These are phyloP conservation scores for Stephania yunnanensis DNA, from an alignment of 164 flowering plant species.

Conservation along the genomic window DNA sequence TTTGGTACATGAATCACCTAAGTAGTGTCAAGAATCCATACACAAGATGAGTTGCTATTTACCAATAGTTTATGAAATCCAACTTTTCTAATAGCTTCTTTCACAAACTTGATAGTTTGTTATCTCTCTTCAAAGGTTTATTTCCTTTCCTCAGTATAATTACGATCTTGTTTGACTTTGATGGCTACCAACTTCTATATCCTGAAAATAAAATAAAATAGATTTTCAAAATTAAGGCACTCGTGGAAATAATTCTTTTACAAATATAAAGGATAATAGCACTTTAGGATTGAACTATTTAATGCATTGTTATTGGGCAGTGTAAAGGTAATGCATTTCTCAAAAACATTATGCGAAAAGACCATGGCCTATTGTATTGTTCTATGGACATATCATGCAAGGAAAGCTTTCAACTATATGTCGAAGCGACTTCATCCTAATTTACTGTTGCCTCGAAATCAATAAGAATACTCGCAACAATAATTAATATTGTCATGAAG, in stretches of 20 bases:
- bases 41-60: slow-evolving; percentile 1
- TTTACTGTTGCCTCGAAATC: too few relatives aligned
- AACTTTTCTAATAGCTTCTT: neutral
- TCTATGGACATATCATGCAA: too few relatives aligned
- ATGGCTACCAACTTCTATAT: slow-evolving; percentile 14
- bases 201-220: slow-evolving; percentile 29
- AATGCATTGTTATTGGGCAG: neutral
- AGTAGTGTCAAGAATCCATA: neutral
- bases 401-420: too few relatives aligned
- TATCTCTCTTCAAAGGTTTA: too few relatives aligned
- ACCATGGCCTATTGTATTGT: too few relatives aligned
- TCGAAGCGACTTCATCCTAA: too few relatives aligned
- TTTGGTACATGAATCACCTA: neutral
- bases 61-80: slow-evolving; percentile 69
- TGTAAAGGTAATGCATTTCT: neutral
- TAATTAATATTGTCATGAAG: neutral
- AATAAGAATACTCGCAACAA: too few relatives aligned
- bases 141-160: neutral
- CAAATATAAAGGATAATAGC: neutral
- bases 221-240: neutral
- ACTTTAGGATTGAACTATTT: neutral
- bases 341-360: neutral
- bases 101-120: too few relatives aligned
- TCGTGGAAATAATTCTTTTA: neutral
- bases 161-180: slow-evolving; percentile 21